Evolutionary conservation across 495 filamentous ascomycete species (phyloP), one percentile per base, ranked within the genome.

Genomic region (Penicillium ucsense): DNA sequence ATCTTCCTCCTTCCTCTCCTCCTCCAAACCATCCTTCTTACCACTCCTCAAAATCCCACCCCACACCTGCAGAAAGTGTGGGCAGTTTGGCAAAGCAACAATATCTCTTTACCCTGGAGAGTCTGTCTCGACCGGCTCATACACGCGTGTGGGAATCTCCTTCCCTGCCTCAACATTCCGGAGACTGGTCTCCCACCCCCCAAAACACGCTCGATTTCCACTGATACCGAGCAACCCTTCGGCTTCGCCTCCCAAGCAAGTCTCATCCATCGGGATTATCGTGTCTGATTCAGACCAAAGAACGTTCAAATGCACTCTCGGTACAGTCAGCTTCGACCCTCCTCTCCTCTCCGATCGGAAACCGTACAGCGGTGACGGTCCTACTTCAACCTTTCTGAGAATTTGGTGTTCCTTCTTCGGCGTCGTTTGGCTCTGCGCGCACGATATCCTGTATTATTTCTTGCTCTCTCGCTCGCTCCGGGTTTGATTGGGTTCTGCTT

Each of bases 391-490:
- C 27, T 31, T 54, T 43, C 47, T 51, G 50, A 47, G 41, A 41
- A 48, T 49, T 51, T 20, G 20, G 38, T 38, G 41, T 39, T 52
- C 45, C 36, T 48, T 46, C 36, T 50, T 57, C 65, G 64, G 66
- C 66, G 66, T 71, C 66, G 50, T 59, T 63, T 62, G 59, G 60
- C 55, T 68, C 46, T 65, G 49, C 60, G 58, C 66, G 60, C 57
- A 62, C 63, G 66, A 71, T 72, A 72, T 67, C 68, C 67, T 72
- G 70, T 74, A 74, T 65, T 68, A 70, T 74, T 72, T 70, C 67
- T 52, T 20, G 20, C 20, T 20, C 20, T 20, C 20, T 20, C 20
- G 1, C 20, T 20, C 20, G 20, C 20, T 20, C 20, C 56, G 53
- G 61, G 64, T 58, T 56, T 55, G 51, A 52, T 50, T 52, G 46